Conservation (phyloP, 306 rosid genomes). For the Citrullus amarus region DNA sequence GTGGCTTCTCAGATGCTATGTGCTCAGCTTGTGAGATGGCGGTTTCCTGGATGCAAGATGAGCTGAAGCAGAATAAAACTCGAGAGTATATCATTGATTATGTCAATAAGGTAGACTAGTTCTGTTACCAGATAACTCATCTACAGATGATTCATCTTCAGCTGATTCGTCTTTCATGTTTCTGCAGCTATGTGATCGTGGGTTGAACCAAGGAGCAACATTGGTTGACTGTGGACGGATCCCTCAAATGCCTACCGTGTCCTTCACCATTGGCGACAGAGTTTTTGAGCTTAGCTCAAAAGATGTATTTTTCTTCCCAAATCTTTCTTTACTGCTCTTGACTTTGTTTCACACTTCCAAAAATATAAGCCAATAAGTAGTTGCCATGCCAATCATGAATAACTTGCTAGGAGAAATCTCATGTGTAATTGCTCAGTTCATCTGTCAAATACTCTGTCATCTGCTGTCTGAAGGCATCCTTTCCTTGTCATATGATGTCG, state of each 20-base stretch:
- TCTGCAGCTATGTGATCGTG: slow-evolving; percentile 67
- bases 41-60: slow-evolving; percentile 71
- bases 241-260: slow-evolving; percentile 59
- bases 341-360: not conserved
- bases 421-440: not conserved
- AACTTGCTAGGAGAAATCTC: not conserved
- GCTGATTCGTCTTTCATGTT: slow-evolving; percentile 17
- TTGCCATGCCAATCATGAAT: not conserved
- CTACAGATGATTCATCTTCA: slow-evolving; percentile 1
- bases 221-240: slow-evolving; percentile 53
- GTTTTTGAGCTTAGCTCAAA: slow-evolving; percentile 46
- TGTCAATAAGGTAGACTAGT: slow-evolving; percentile 38
- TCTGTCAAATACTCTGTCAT: no score
- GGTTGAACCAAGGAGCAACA: slow-evolving; percentile 65
- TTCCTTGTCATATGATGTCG: not conserved
- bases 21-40: slow-evolving; percentile 91
- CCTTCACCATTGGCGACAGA: slow-evolving; percentile 72
- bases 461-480: not conserved
- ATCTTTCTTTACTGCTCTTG: slow-evolving; percentile 1
- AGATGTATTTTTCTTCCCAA: slow-evolving; percentile 40
- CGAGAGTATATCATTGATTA: slow-evolving; percentile 41
- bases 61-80: slow-evolving; percentile 61
- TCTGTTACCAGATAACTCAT: not conserved
- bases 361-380: not conserved
- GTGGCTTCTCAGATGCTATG: slow-evolving; percentile 31